phyloP scores from a whole-genome alignment of 805 yeast genomes.

The Maudiozyma turicensis region DNA sequence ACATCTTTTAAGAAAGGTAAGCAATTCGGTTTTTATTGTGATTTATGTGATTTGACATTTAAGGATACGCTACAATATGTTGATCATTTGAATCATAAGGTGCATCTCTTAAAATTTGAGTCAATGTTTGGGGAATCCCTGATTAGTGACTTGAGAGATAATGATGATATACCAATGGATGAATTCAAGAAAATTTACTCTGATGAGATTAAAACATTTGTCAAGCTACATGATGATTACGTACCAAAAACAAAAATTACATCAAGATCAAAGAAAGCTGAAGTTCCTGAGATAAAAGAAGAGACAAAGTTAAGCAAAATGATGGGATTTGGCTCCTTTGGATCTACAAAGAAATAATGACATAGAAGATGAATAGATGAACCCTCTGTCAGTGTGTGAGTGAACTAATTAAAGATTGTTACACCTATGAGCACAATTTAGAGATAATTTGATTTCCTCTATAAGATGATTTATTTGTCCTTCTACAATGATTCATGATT shows the following conservation, averaged over 20 bases:
- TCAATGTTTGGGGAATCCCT: slow-evolving; percentile 25
- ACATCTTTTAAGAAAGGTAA: slow-evolving; percentile 36
- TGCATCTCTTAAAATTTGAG: slow-evolving; percentile 43
- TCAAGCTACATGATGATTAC: slow-evolving; percentile 21
- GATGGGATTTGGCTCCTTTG: slow-evolving; percentile 59
- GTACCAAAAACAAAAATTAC: slow-evolving; percentile 32
- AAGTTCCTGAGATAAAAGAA: slow-evolving; percentile 16
- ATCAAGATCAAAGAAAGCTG: slow-evolving; percentile 10
- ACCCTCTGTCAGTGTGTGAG: not conserved
- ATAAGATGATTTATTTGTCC: too few relatives aligned
- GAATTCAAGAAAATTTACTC: slow-evolving; percentile 37
- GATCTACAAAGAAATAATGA: slow-evolving; percentile 34
- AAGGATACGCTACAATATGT: slow-evolving; percentile 74
- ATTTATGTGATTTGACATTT: slow-evolving; percentile 66
- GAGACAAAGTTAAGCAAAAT: slow-evolving; percentile 21
- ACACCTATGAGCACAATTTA: too few relatives aligned
- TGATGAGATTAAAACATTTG: slow-evolving; percentile 27
- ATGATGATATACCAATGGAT: slow-evolving; percentile 37
- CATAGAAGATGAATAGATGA: not conserved
- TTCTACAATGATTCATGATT: too few relatives aligned
- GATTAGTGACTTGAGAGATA: slow-evolving; percentile 24
- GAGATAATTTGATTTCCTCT: too few relatives aligned
- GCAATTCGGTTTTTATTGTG: slow-evolving; percentile 80
- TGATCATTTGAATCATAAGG: slow-evolving; percentile 74
- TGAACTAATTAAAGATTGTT: too few relatives aligned